These are phyloP conservation scores for Allomyces javanicus DNA, from an alignment of 192 early-diverging fungal genomes.

Conservation along the genomic window DNA sequence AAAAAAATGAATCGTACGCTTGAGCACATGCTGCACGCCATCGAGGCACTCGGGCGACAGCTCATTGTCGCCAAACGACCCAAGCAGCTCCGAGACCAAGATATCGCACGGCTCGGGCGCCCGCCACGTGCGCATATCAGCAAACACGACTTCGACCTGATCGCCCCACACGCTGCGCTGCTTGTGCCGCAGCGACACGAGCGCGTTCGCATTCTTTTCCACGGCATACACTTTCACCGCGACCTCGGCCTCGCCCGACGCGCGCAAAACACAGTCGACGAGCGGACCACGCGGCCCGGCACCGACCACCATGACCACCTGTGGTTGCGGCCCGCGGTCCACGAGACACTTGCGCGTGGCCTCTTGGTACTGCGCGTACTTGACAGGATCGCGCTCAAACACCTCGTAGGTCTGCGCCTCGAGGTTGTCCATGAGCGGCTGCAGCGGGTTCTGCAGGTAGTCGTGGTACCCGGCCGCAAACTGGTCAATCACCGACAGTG, in stretches of 20 bases:
- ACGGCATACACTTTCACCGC: slow-evolving; percentile 61
- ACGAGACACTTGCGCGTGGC: slow-evolving; percentile 37
- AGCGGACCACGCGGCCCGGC: slow-evolving; percentile 81
- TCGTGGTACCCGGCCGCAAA: slow-evolving; percentile 80
- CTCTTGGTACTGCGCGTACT: slow-evolving; percentile 78
- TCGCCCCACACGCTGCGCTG: slow-evolving; percentile 60
- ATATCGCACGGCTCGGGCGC: slow-evolving; percentile 65
- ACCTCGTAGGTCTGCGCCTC: slow-evolving; percentile 86
- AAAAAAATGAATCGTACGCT: slow-evolving; percentile 17
- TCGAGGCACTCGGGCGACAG: slow-evolving; percentile 97
- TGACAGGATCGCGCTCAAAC: slow-evolving; percentile 86
- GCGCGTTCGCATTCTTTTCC: slow-evolving; percentile 93
- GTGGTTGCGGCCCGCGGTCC: slow-evolving; percentile 21
- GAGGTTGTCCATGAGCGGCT: slow-evolving; percentile 90
- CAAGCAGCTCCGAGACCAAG: slow-evolving; percentile 84
- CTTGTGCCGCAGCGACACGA: slow-evolving; percentile 59
- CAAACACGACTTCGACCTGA: slow-evolving; percentile 57
- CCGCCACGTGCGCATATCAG: slow-evolving; percentile 77
- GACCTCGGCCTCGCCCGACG: slow-evolving; percentile 36
- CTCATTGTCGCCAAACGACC: slow-evolving; percentile 98
- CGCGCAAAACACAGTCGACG: slow-evolving; percentile 66
- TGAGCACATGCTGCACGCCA: slow-evolving; percentile 61
- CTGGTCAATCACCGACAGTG: slow-evolving; percentile 36
- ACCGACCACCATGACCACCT: slow-evolving; percentile 77
- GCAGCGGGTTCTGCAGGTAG: slow-evolving; percentile 62